These are phyloP conservation scores for Arabidopsis suecica DNA, from an alignment of 345 rosid species.

Conservation along the genomic window DNA sequence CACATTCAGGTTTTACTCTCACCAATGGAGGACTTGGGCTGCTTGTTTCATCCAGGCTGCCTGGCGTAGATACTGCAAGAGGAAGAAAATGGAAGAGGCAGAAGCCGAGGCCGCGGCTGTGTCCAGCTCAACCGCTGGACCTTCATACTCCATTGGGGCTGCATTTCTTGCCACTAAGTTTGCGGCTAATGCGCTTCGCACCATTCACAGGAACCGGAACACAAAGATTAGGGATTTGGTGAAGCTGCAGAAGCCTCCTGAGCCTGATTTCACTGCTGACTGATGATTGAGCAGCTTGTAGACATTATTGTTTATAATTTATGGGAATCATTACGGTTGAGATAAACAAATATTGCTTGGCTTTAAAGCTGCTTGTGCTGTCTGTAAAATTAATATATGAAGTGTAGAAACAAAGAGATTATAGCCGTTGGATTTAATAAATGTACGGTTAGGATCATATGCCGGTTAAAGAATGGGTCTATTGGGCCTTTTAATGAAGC, in stretches of 20 bases:
- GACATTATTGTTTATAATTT: background rate
- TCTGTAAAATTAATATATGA: constrained; percentile 1
- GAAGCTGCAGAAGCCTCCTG: constrained; percentile 84
- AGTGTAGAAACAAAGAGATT: background rate
- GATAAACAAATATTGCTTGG: constrained; percentile 14
- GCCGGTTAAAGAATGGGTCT: background rate
- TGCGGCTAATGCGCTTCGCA: constrained; percentile 89
- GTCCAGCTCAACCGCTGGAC: constrained; percentile 18
- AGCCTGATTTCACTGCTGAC: constrained; percentile 81
- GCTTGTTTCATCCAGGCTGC: constrained; percentile 97
- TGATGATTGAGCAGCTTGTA: constrained; percentile 23
- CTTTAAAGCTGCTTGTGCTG: background rate
- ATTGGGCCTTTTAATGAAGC: constrained; percentile 7
- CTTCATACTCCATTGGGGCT: constrained; percentile 63
- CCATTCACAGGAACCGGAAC: constrained; percentile 71
- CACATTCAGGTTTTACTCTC: constrained; percentile 93
- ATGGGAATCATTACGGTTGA: constrained; percentile 3
- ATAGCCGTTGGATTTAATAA: constrained; percentile 16
- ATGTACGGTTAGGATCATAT: constrained; percentile 18
- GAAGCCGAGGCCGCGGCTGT: constrained; percentile 44
- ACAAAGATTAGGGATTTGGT: constrained; percentile 71
- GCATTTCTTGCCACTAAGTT: constrained; percentile 80
- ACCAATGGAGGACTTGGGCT: constrained; percentile 99
- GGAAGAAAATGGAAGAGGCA: constrained; percentile 76
- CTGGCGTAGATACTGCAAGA: constrained; percentile 84